Base-by-base conservation (phyloP, 1,284 basidiomycete genomes). In the Vanrija sp. region DNA sequence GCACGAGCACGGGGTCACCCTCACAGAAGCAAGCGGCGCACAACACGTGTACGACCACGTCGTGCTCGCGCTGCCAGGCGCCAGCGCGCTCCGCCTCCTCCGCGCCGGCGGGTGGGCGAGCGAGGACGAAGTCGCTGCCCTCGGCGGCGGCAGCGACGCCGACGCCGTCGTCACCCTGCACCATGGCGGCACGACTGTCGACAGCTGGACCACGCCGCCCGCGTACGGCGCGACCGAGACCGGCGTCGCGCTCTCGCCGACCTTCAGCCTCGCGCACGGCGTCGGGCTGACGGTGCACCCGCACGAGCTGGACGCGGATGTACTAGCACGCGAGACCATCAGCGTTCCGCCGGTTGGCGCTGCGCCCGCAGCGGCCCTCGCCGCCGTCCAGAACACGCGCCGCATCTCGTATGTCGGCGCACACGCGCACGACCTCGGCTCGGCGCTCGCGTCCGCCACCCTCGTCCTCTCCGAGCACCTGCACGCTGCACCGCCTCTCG, bases 321-420 rank as follows among this genome's bases (percentile, higher is more conserved):
- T 14, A 9, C 29, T 26, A 2, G 43, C 14, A 16, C 43, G 51
- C 16, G 40, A 26, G 44, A 18, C 4, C 65, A 26, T 66, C 65
- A 21, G 28, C 3, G n/a, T 52, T 7, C 51, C 51, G 25, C 26
- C 40, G 25, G 29, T 40, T 23, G 21, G n/a, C n/a, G 38, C 60
- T 50, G 73, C 57, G n/a, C 25, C 47, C 28, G 44, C 49, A 6
- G 47, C 52, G 25, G 42, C 18, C 9, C 50, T 52, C 23, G 46
- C 45, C 3, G 28, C 29, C 40, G 87, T 90, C 49, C 88, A 91
- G 73, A 83, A 84, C 64, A 80, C 69, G 19, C 80, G 85, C 9
- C 81, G 83, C 1, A 81, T 90, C 54, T 82, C 83, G 16, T 91
- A 83, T 68, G 86, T 84, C 2, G 87, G 88, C n/a, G 89, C 88